A percentile compares a stretch with the other conserved stretches of the same genome.
These are phyloP conservation scores for Symbiodinium natans DNA, from an alignment of 73 alveolate genomes.

Conservation along the genomic window DNA sequence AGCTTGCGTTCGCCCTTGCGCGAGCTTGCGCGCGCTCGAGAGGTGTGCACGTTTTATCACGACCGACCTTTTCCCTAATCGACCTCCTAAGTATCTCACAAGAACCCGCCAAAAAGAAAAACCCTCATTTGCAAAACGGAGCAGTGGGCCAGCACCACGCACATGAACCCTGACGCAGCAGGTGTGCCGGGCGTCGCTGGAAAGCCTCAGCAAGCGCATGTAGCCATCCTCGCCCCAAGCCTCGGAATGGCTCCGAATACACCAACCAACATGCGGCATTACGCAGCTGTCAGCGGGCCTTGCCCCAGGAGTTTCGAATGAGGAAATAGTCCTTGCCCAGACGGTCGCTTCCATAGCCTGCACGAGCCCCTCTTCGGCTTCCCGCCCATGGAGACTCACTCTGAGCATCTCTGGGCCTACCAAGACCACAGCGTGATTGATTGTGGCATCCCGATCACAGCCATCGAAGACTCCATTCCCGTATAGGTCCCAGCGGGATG, in stretches of 20 bases:
- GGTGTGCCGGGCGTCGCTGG: background rate
- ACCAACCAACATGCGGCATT: background rate
- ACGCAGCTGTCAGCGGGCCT: background rate
- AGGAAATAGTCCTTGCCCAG: background rate
- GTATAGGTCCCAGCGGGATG: slow-evolving; percentile 26
- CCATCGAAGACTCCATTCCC: slow-evolving; percentile 18
- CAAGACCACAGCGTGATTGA: background rate
- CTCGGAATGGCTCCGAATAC: background rate
- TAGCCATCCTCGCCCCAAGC: slow-evolving; percentile 33
- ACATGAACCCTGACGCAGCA: background rate
- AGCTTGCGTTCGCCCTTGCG: too few relatives aligned
- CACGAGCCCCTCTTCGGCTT: too few relatives aligned
- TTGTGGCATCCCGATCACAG: slow-evolving; percentile 33
- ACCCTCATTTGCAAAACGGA: too few relatives aligned
- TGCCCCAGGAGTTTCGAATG: slow-evolving; percentile 55
- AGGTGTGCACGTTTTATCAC: too few relatives aligned
- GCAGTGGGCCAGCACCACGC: background rate
- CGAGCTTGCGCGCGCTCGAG: too few relatives aligned
- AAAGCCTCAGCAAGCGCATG: slow-evolving; percentile 14
- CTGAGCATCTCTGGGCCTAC: background rate
- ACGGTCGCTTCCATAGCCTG: background rate
- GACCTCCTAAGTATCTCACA: too few relatives aligned
- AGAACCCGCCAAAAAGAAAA: too few relatives aligned
- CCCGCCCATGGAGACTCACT: background rate
- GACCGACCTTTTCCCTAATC: too few relatives aligned